Conservation (phyloP, 1,139 yeast species). For the Suhomyces panamericanus region DNA sequence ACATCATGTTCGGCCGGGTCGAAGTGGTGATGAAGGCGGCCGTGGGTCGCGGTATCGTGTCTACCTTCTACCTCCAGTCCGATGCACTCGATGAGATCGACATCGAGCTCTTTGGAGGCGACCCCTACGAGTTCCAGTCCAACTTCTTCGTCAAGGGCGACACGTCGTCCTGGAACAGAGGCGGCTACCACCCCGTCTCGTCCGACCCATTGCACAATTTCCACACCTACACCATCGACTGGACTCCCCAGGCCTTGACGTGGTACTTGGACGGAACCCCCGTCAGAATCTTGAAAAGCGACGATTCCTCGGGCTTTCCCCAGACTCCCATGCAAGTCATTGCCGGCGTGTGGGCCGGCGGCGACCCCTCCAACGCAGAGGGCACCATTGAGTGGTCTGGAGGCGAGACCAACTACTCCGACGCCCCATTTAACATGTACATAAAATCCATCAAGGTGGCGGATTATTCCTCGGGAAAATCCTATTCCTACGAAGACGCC, state of each 20-base stretch:
- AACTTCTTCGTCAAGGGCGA: conserved; percentile 83
- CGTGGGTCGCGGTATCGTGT: conserved; percentile 71
- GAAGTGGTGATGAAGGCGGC: conserved; percentile 75
- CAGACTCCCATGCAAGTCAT: conserved; percentile 74
- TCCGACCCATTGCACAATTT: conserved; percentile 53
- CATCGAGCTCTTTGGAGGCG: conserved; percentile 82
- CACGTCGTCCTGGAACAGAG: conserved; percentile 75
- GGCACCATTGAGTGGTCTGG: conserved; percentile 90
- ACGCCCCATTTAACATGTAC: conserved; percentile 70
- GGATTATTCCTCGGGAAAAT: conserved; percentile 79
- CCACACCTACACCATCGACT: conserved; percentile 80
- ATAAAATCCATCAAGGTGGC: conserved; percentile 60
- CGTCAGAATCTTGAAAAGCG: conserved; percentile 57
- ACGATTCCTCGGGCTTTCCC: conserved; percentile 65
- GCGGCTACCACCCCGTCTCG: conserved; percentile 57
- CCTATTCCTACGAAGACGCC: conserved; percentile 62
- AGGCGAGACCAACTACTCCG: conserved; percentile 63
- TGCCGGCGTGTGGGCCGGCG: conserved; percentile 82
- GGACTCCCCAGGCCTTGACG: conserved; percentile 62
- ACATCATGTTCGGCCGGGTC: conserved; percentile 82
- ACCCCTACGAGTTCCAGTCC: conserved; percentile 68
- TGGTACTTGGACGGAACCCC: conserved; percentile 65
- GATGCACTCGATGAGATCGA: conserved; percentile 89
- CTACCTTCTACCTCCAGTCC: conserved; percentile 78
- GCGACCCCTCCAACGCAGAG: conserved; percentile 60